A percentile compares a stretch with the other conserved stretches of the same genome.
These are phyloP conservation scores for Salvia splendens DNA, from an alignment of 257 asterid species.

Conservation along the genomic window DNA sequence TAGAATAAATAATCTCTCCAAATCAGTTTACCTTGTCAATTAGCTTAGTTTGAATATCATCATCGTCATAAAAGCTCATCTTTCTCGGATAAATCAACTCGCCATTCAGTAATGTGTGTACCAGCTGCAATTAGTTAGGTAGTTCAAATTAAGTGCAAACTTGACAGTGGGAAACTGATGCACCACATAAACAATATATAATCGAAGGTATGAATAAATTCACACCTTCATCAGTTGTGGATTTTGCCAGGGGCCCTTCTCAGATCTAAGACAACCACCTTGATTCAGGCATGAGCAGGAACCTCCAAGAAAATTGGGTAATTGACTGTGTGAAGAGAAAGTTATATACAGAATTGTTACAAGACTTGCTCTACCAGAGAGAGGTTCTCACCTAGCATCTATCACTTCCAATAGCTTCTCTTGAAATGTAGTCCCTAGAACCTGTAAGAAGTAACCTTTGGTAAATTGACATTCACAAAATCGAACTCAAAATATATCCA, in stretches of 20 bases:
- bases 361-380: background rate
- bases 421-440: constrained; percentile 77
- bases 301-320: constrained; percentile 98
- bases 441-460: constrained; percentile 52
- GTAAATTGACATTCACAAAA: constrained; percentile 24
- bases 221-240: constrained; percentile 80
- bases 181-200: constrained; percentile 9
- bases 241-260: constrained; percentile 93
- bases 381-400: constrained; percentile 64
- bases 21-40: constrained; percentile 51
- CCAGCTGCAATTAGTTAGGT: constrained; percentile 70
- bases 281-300: constrained; percentile 76
- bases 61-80: constrained; percentile 53
- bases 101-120: constrained; percentile 55
- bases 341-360: constrained; percentile 5
- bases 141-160: constrained; percentile 35
- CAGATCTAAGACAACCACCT: constrained; percentile 92
- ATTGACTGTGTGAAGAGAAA: constrained; percentile 52
- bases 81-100: constrained; percentile 53
- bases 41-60: constrained; percentile 57
- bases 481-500: constrained; percentile 14
- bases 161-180: constrained; percentile 24
- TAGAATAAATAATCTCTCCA: background rate
- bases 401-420: constrained; percentile 70
- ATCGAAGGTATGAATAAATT: constrained; percentile 6